Evolutionary conservation across 495 filamentous ascomycete species (phyloP), one percentile per base, ranked within the genome.

Genomic region (Lasiosphaeria hispida): DNA sequence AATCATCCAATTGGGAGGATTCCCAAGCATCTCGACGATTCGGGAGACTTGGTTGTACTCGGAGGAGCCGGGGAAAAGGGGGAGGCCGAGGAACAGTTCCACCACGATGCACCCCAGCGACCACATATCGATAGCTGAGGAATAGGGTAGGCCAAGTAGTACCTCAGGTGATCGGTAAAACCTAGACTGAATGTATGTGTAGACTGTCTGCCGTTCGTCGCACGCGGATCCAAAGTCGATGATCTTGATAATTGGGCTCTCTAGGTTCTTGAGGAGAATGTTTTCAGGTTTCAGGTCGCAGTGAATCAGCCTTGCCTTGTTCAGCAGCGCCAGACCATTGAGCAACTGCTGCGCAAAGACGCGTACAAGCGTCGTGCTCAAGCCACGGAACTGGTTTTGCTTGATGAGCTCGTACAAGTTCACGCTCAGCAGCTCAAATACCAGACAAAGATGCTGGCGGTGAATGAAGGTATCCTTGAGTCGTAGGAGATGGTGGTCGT

Each of bases 111-210:
- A 99, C 30, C 95, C 95, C 43, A 99, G 77, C 9, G 95, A 99
- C 95, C 95, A 99, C 95, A 99, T 97, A 67, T 99, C 95, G 67
- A 99, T 99, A 14, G 95, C 94, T 35, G 95, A 97, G 7, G 94
- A 97, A 67, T 99, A 96, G 67, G 95, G 95, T 41, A 99, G 72
- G 6, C 95, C 95, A 33, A 97, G 81, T 33, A 99, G 72, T 33
- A 99, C 95, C 69, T 99, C 95, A 0, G 95, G 95, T 1, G 95
- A 99, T 55, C 95, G 85, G 70, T 99, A 99, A 74, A 99, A 99
- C 58, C 95, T 81, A 10, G 95, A 99, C 72, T 99, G 95, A 61
- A 99, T 99, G 71, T 99, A 99, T 4, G 95, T 99, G 75, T 99
- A 99, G 35, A 99, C 95, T 0, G 95, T 99, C 67, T 99, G 95